Evolutionary conservation across 2,329 filamentous ascomycete genomes (phyloP), one percentile per base, ranked within the genome.

Genomic region (Pleurostoma richardsiae): DNA sequence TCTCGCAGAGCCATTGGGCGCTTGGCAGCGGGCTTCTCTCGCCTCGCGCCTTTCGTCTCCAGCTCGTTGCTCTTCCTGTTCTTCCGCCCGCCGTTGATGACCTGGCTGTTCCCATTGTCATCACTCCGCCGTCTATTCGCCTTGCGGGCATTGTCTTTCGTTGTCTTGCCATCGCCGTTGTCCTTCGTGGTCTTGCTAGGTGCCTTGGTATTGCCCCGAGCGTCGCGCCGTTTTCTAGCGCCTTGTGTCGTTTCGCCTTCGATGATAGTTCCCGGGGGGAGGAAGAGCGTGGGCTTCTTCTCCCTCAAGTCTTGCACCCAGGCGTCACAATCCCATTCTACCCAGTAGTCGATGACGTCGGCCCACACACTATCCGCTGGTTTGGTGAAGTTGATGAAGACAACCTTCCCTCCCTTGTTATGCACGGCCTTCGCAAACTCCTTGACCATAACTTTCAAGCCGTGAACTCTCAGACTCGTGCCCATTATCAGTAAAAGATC

Each of bases 361-460:
- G 83, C 80, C 85, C 85, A 89, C 1, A 76, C 77, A 57, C 85
- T 88, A 57, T 87, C 83, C 0, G 85, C 74, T 0, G 85, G 84
- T 56, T 85, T 85, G 2, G 85, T 87, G 27, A 83, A 78, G 62
- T 89, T 89, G 52, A 88, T 80, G 64, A 88, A 88, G 4, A 88
- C 72, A 0, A 89, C 85, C 46, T 79, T 85, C 47, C 85, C 85
- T 28, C 80, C 81, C 44, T 73, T 80, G 54, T 73, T 80, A 62
- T 88, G 85, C 1, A 88, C 81, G 0, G 83, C 79, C 56, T 84
- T 86, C 30, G 85, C 82, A 56, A 89, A 88, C 55, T 88, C 83
- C 49, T 76, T 77, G 4, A 88, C 80, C 66, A 89, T 77, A 6
- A 83, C 74, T 59, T 88, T 88, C 5, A 89, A 68, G 0, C 85